Evolutionary conservation across 2,329 filamentous ascomycete species (phyloP).

Genomic region (Cladophialophora immunda): DNA sequence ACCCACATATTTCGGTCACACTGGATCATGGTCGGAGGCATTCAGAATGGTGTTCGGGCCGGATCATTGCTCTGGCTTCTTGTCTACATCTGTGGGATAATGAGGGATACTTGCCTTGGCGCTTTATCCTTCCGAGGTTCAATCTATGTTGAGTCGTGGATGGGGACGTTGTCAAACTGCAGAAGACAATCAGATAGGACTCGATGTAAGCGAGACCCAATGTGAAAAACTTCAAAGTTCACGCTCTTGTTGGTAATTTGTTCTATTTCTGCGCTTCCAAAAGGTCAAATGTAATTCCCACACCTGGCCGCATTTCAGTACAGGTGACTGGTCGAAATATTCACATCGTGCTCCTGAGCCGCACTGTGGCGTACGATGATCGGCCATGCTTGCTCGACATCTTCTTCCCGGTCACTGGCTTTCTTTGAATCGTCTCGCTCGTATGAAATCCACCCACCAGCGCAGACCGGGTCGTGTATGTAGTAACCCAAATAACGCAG

Average conservation of each 20-base stretch:
- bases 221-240: neutral
- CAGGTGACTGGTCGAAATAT: neutral
- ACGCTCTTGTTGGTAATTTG: neutral
- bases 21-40: neutral
- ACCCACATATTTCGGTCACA: neutral
- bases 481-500: neutral
- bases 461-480: neutral
- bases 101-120: neutral
- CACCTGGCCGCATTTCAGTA: neutral
- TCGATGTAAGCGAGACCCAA: neutral
- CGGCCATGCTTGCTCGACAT: neutral
- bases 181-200: neutral
- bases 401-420: neutral
- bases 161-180: neutral
- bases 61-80: neutral
- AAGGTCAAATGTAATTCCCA: neutral
- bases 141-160: neutral
- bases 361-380: neutral
- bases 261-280: neutral
- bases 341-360: neutral
- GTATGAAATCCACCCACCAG: neutral
- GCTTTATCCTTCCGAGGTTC: neutral
- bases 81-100: neutral
- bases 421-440: too few species aligned
- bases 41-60: neutral